phyloP scores from a whole-genome alignment of 176 grass and related monocot genomes.

The Oryza punctata region DNA sequence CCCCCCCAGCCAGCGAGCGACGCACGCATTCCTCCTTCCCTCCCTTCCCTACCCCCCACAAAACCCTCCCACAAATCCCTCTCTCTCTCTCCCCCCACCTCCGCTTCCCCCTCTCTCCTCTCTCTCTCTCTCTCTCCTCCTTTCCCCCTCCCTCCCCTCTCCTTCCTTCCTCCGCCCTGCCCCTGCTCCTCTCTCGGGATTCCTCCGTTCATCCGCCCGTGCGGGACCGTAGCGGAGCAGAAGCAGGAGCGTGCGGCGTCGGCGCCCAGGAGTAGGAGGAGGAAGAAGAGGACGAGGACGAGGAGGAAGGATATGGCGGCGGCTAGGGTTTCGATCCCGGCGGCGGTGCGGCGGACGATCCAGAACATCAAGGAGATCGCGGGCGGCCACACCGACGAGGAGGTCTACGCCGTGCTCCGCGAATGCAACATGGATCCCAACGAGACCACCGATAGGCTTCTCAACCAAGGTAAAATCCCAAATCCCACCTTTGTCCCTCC shows the following conservation, averaged over 20 bases:
- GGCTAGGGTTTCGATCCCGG: conserved; percentile 69
- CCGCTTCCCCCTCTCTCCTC: conserved; percentile 9
- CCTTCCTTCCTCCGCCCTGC: conserved; percentile 15
- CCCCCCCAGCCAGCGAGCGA: not conserved
- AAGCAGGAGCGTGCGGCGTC: not conserved
- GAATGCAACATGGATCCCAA: conserved; percentile 98
- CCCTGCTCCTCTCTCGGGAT: conserved; percentile 14
- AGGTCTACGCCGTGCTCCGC: conserved; percentile 89
- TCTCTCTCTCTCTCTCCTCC: conserved; percentile 1
- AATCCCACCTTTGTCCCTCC: not conserved
- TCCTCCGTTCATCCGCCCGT: conserved; percentile 22
- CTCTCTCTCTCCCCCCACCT: not conserved
- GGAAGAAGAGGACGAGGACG: conserved; percentile 1
- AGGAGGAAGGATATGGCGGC: conserved; percentile 49
- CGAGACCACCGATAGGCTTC: conserved; percentile 86
- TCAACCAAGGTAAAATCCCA: conserved; percentile 66
- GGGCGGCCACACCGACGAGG: conserved; percentile 80
- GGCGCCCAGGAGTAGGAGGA: not conserved
- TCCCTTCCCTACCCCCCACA: not conserved
- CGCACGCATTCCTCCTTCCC: not conserved
- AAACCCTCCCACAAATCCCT: not conserved
- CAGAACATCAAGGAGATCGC: conserved; percentile 92
- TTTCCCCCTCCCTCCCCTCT: not conserved
- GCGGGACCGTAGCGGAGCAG: not conserved
- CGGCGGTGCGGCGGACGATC: conserved; percentile 63